Percentiles rank a stretch among this genome's conserved stretches.
phyloP scores from a whole-genome alignment of 345 rosid genomes.

The Ricinus communis region DNA sequence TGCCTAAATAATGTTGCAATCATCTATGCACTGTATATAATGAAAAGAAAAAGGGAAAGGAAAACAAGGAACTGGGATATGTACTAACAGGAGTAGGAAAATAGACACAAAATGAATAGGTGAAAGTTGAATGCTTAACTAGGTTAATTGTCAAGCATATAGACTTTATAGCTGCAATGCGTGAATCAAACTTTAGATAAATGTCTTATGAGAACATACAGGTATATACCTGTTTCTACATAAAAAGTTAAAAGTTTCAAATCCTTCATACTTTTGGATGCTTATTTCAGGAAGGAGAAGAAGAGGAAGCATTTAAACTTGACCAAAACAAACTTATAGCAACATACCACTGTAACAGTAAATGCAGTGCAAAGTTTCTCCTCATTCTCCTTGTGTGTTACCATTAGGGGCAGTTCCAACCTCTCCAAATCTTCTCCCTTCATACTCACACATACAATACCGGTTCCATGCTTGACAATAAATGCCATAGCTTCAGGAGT shows the following conservation, averaged over 20 bases:
- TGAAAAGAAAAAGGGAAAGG: background rate
- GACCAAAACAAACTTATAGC: background rate
- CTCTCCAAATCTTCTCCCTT: constrained; percentile 73
- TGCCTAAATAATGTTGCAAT: background rate
- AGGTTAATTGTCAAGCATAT: background rate
- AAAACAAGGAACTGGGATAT: background rate
- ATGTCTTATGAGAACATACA: background rate
- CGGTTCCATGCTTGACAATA: constrained; percentile 90
- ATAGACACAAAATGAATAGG: background rate
- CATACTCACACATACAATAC: constrained; percentile 93
- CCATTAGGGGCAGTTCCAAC: constrained; percentile 82
- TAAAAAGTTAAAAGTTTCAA: background rate
- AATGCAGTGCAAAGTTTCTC: constrained; percentile 84
- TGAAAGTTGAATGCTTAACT: too few relatives aligned
- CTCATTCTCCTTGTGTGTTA: constrained; percentile 63
- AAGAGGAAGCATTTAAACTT: background rate
- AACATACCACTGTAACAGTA: constrained; percentile 81
- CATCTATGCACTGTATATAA: background rate
- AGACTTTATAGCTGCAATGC: background rate
- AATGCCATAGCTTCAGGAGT: constrained; percentile 98
- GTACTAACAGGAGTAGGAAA: background rate
- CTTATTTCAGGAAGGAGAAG: background rate
- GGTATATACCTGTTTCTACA: background rate
- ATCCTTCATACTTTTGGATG: too few relatives aligned
- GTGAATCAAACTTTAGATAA: background rate